These are phyloP conservation scores for Curvularia lunata DNA, from an alignment of 2,329 filamentous ascomycete genomes.

Conservation along the genomic window DNA sequence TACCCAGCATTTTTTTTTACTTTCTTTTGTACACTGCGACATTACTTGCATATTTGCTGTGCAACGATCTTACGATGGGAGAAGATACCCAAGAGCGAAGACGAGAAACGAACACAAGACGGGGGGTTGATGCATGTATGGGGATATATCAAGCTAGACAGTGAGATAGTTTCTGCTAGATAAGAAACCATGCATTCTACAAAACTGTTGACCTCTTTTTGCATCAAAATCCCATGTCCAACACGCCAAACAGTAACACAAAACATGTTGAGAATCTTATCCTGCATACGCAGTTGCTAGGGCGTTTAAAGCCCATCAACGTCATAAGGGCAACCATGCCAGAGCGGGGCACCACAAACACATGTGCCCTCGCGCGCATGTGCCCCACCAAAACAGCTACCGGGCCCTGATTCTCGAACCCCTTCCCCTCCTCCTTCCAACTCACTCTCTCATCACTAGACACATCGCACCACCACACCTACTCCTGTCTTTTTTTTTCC, in stretches of 20 bases:
- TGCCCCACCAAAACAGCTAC: constrained; percentile 15
- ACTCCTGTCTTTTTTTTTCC: background rate
- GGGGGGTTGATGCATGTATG: background rate
- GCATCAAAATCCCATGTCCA: background rate
- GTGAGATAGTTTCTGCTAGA: background rate
- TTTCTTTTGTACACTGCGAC: background rate
- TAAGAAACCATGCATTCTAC: background rate
- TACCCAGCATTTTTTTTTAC: background rate
- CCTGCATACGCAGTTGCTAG: no score
- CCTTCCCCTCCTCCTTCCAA: constrained; percentile 12
- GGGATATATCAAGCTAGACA: background rate
- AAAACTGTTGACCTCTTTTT: background rate
- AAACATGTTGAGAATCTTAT: constrained; percentile 4
- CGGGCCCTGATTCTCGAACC: constrained; percentile 16
- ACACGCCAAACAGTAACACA: background rate
- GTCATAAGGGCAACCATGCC: constrained; percentile 16
- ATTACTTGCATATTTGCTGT: constrained; percentile 2
- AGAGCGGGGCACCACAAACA: background rate
- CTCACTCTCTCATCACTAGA: background rate
- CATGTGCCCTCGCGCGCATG: constrained; percentile 4
- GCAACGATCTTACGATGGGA: constrained; percentile 1
- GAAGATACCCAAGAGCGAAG: constrained; percentile 5
- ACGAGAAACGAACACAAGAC: background rate
- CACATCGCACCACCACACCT: background rate
- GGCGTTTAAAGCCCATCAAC: constrained; percentile 5